These are phyloP conservation scores for Fistulifera pelliculosa DNA, from an alignment of 108 stramenopile species.

Conservation along the genomic window DNA sequence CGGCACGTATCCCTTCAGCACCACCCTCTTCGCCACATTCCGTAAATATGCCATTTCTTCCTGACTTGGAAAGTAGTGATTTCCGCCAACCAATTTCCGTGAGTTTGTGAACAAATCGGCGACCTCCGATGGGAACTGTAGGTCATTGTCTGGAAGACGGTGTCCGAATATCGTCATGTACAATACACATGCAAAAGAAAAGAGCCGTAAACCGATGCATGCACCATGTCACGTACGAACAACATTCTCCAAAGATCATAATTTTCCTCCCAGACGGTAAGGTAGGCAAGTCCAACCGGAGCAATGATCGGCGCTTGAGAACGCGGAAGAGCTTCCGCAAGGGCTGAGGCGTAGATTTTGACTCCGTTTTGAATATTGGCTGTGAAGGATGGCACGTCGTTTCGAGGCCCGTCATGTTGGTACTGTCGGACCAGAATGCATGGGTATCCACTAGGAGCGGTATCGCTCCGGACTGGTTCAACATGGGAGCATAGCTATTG, in stretches of 20 bases:
- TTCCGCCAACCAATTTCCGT: constrained; percentile 15
- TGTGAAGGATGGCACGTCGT: constrained; percentile 39
- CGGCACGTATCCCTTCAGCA: constrained; percentile 19
- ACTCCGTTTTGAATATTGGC: constrained; percentile 34
- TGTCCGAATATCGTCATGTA: constrained; percentile 33
- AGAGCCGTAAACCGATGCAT: constrained; percentile 36
- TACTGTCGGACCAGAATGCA: constrained; percentile 22
- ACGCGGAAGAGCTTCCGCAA: constrained; percentile 19
- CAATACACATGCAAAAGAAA: constrained; percentile 34
- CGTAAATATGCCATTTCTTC: constrained; percentile 28
- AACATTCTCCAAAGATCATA: constrained; percentile 28
- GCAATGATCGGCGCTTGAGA: constrained; percentile 27
- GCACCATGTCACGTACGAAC: constrained; percentile 37
- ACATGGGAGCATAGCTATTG: constrained; percentile 26
- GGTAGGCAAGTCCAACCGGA: constrained; percentile 44
- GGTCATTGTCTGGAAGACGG: constrained; percentile 25
- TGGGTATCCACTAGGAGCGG: constrained; percentile 44
- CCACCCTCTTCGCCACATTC: constrained; percentile 32
- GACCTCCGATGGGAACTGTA: constrained; percentile 18
- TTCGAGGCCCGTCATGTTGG: constrained; percentile 31
- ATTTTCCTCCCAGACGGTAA: constrained; percentile 43
- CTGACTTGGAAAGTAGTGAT: constrained; percentile 18
- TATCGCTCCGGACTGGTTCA: constrained; percentile 20
- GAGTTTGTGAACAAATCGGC: constrained; percentile 22
- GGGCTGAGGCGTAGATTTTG: constrained; percentile 21